These are phyloP conservation scores for Royoungia palumana DNA, from an alignment of 768 basidiomycete genomes.

Conservation along the genomic window DNA sequence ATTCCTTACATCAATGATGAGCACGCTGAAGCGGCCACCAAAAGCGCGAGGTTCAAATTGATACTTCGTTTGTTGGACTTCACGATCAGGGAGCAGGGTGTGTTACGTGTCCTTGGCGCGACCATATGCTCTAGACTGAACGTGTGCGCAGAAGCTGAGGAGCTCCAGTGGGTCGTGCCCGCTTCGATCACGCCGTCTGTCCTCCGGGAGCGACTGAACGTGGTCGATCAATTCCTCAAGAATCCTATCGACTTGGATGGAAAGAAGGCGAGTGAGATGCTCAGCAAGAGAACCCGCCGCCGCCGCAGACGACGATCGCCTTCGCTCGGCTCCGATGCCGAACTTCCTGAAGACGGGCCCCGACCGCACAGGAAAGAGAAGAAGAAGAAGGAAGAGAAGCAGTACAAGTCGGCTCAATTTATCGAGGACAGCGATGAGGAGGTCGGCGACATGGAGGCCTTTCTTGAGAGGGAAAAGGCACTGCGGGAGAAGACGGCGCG, in stretches of 20 bases:
- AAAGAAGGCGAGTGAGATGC: constrained; percentile 67
- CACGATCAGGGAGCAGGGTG: constrained; percentile 63
- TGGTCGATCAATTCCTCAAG: constrained; percentile 82
- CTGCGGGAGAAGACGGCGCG: constrained; percentile 52
- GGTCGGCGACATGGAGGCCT: constrained; percentile 74
- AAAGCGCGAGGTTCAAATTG: constrained; percentile 77
- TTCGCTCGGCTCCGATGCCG: constrained; percentile 43
- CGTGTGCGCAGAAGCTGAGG: constrained; percentile 50
- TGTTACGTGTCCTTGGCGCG: constrained; percentile 14
- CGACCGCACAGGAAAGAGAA: constrained; percentile 41
- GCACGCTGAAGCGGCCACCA: constrained; percentile 71
- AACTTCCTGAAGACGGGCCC: constrained; percentile 34
- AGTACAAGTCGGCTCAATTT: constrained; percentile 86
- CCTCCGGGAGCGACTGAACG: constrained; percentile 62
- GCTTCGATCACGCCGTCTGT: constrained; percentile 62
- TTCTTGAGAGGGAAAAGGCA: constrained; percentile 71
- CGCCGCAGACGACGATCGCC: constrained; percentile 52
- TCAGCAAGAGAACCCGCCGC: constrained; percentile 58
- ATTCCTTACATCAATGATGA: constrained; percentile 76
- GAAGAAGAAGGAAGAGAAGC: constrained; percentile 64
- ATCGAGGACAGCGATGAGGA: constrained; percentile 90
- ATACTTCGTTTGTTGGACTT: constrained; percentile 81
- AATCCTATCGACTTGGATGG: constrained; percentile 79
- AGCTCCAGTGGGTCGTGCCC: constrained; percentile 85
- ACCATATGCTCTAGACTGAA: constrained; percentile 7